phyloP scores from a whole-genome alignment of 202 grass and related monocot species.

The Saccharum hybrid region DNA sequence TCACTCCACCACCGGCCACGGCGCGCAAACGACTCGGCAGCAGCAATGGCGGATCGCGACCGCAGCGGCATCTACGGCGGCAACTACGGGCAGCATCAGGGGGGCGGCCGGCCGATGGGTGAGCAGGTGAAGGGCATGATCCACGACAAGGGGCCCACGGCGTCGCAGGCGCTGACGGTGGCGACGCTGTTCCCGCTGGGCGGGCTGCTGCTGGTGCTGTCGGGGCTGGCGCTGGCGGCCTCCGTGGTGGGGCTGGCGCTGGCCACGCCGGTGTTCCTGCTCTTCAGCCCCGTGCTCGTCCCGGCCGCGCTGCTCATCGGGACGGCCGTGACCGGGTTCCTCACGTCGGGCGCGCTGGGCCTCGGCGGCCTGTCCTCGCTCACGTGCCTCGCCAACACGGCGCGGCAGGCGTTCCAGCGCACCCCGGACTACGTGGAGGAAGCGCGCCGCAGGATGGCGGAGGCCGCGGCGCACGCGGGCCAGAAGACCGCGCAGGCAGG shows the following conservation, averaged over 20 bases:
- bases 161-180: constrained; percentile 83
- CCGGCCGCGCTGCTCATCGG: constrained; percentile 80
- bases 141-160: constrained; percentile 63
- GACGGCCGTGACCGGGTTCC: constrained; percentile 79
- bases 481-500: constrained; percentile 67
- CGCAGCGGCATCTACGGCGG: constrained; percentile 34
- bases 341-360: constrained; percentile 79
- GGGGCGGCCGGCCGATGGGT: constrained; percentile 17
- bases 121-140: constrained; percentile 63
- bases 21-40: not conserved
- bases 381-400: constrained; percentile 55
- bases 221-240: constrained; percentile 63
- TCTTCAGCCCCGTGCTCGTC: constrained; percentile 91
- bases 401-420: constrained; percentile 53
- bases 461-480: constrained; percentile 54
- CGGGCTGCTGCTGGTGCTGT: constrained; percentile 74
- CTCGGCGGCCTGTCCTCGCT: constrained; percentile 76
- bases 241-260: constrained; percentile 77
- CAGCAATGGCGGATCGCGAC: constrained; percentile 56
- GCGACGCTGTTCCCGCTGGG: constrained; percentile 90
- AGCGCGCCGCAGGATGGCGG: constrained; percentile 62
- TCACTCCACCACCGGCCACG: not conserved
- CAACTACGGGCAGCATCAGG: not conserved
- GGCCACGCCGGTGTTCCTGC: constrained; percentile 70
- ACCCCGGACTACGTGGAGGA: constrained; percentile 72